Percentiles rank a stretch among this genome's conserved stretches.
These are phyloP conservation scores for Mortierella alpina DNA, from an alignment of 192 early-diverging fungal species.

Conservation along the genomic window DNA sequence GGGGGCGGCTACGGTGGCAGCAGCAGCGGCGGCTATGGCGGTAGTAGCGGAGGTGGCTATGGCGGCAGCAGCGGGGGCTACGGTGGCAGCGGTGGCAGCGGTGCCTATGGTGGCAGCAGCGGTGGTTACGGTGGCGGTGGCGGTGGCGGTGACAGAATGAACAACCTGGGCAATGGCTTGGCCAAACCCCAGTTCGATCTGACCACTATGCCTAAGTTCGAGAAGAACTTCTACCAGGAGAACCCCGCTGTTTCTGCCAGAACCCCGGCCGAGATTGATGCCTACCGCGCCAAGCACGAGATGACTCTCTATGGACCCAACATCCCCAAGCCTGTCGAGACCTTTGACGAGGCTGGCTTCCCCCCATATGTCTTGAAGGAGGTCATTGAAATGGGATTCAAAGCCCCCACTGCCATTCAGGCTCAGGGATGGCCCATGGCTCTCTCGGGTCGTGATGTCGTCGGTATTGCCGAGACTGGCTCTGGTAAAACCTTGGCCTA, in stretches of 20 bases:
- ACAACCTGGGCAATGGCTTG: conserved; percentile 68
- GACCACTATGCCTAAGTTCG: conserved; percentile 78
- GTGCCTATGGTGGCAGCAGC: conserved; percentile 18
- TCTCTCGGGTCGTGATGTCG: conserved; percentile 92
- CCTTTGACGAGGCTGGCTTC: conserved; percentile 93
- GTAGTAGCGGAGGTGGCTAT: conserved; percentile 40
- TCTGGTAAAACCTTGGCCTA: conserved; percentile 97
- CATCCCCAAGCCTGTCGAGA: conserved; percentile 90
- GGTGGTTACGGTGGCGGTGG: conserved; percentile 56
- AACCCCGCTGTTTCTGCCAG: conserved; percentile 75
- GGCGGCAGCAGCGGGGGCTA: conserved; percentile 29
- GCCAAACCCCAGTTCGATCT: conserved; percentile 76
- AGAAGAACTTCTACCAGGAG: conserved; percentile 99
- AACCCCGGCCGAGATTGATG: conserved; percentile 78
- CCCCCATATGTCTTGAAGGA: conserved; percentile 92
- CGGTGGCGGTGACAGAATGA: conserved; percentile 62
- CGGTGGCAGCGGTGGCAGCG: conserved; percentile 48
- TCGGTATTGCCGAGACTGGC: conserved; percentile 89
- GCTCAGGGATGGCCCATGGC: conserved; percentile 99
- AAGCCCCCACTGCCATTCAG: conserved; percentile 92
- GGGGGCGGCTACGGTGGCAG: conserved; percentile 55
- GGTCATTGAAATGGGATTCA: conserved; percentile 86
- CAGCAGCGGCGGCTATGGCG: conserved; percentile 20
- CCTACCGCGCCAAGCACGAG: conserved; percentile 78
- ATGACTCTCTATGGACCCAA: conserved; percentile 87